Conservation (phyloP, 768 basidiomycete species). For the Pulveroboletus sp. region DNA sequence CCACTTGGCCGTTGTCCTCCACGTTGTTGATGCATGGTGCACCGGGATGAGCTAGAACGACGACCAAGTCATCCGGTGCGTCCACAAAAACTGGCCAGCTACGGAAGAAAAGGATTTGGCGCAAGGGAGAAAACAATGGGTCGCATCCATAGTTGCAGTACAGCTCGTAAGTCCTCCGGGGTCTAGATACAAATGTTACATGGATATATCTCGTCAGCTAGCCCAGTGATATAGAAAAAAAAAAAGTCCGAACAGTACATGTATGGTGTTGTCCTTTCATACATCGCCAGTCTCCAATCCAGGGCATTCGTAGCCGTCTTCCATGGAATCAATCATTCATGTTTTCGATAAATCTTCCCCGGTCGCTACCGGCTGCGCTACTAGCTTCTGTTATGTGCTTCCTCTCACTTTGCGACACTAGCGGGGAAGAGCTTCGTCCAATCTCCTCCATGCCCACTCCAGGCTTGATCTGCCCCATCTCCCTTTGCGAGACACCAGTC, state of each 20-base stretch:
- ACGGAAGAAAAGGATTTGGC: too few species aligned
- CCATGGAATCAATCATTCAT: constrained; percentile 15
- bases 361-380: constrained; percentile 6
- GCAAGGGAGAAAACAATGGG: too few species aligned
- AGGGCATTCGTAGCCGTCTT: background rate
- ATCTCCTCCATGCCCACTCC: constrained; percentile 44
- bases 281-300: background rate
- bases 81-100: too few species aligned
- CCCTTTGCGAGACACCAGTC: constrained; percentile 27
- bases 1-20: too few species aligned
- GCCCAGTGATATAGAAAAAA: background rate
- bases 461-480: constrained; percentile 45
- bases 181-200: too few species aligned
- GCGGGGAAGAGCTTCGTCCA: constrained; percentile 25
- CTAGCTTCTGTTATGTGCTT: constrained; percentile 18
- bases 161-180: too few species aligned
- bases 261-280: background rate
- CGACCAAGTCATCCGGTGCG: too few species aligned
- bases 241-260: background rate
- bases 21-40: too few species aligned
- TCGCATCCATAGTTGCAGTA: too few species aligned
- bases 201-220: background rate
- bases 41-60: too few species aligned
- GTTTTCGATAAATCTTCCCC: constrained; percentile 39
- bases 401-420: constrained; percentile 16